These are phyloP conservation scores for Aspergillus quadricinctus DNA, from an alignment of 2,329 filamentous ascomycete genomes.

Conservation along the genomic window DNA sequence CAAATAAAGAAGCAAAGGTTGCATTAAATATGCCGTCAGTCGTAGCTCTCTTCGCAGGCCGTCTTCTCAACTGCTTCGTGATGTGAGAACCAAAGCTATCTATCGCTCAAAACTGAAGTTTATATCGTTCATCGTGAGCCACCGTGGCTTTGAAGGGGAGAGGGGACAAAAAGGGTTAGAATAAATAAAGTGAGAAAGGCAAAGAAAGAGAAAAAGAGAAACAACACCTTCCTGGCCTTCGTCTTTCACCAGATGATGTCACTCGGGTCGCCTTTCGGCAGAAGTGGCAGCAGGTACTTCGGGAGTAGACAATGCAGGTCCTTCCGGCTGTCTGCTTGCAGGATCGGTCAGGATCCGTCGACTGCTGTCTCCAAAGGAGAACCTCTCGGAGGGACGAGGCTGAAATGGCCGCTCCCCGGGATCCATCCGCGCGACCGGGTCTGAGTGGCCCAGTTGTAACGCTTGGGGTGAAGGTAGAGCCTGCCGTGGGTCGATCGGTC, in stretches of 20 bases:
- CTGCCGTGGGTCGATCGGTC: slow-evolving; percentile 23
- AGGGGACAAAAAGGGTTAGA: background rate
- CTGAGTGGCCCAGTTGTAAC: slow-evolving; percentile 26
- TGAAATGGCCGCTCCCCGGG: slow-evolving; percentile 21
- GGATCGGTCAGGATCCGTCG: slow-evolving; percentile 23
- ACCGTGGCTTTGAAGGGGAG: slow-evolving; percentile 5
- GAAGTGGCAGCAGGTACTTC: slow-evolving; percentile 18
- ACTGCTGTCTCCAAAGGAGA: slow-evolving; percentile 21
- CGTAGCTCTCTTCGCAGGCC: slow-evolving; percentile 15
- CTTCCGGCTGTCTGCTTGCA: slow-evolving; percentile 18
- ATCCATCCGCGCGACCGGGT: slow-evolving; percentile 22
- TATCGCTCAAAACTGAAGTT: slow-evolving; percentile 27
- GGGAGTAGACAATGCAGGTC: slow-evolving; percentile 14
- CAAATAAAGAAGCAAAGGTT: slow-evolving; percentile 1
- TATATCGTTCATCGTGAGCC: slow-evolving; percentile 20
- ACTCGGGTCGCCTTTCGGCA: slow-evolving; percentile 17
- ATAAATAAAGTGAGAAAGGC: background rate
- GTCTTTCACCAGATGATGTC: slow-evolving; percentile 1
- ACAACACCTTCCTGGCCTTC: background rate
- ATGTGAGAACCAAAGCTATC: slow-evolving; percentile 25
- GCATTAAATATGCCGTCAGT: slow-evolving; percentile 8
- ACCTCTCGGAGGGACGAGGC: slow-evolving; percentile 19
- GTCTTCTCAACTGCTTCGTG: slow-evolving; percentile 11
- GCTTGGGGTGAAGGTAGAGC: slow-evolving; percentile 27
- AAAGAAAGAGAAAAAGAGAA: background rate